Conservation (phyloP, 2,329 filamentous ascomycete genomes). For the Claviceps monticola region DNA sequence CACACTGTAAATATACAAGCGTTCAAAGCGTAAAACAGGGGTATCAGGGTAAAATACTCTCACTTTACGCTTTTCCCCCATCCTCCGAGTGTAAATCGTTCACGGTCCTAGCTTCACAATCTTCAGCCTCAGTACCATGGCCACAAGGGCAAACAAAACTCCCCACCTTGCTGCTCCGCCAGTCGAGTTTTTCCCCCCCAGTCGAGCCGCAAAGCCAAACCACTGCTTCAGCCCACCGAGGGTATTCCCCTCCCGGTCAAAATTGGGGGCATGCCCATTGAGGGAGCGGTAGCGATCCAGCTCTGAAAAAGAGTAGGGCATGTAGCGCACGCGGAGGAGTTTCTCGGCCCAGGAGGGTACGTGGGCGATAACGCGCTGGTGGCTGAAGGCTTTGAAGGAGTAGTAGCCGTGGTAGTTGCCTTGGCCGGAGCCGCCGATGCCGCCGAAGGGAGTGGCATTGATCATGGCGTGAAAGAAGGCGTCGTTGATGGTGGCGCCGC, state of each 20-base stretch:
- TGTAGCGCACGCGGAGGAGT: conserved; percentile 53
- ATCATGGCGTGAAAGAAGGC: conserved; percentile 28
- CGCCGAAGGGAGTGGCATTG: conserved; percentile 32
- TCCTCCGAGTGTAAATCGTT: too few relatives aligned
- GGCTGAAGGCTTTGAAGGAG: conserved; percentile 30
- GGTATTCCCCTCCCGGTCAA: conserved; percentile 45
- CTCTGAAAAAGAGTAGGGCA: conserved; percentile 40
- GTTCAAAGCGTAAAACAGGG: too few relatives aligned
- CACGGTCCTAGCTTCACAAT: too few relatives aligned
- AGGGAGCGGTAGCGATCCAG: conserved; percentile 31
- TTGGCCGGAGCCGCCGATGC: conserved; percentile 33
- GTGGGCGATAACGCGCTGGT: conserved; percentile 23
- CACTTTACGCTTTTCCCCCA: too few relatives aligned
- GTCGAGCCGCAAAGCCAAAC: conserved; percentile 32
- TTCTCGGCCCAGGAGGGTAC: conserved; percentile 25
- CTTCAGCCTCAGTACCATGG: too few relatives aligned
- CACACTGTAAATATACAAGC: too few relatives aligned
- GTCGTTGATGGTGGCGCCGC: conserved; percentile 38
- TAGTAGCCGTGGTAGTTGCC: conserved; percentile 35
- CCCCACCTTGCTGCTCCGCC: conserved; percentile 13
- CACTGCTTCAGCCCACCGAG: conserved; percentile 40
- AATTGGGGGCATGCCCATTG: conserved; percentile 37
- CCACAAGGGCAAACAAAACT: too few relatives aligned
- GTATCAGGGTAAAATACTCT: too few relatives aligned
- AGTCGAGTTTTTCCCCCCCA: conserved; percentile 36